Conservation (phyloP, 2,329 filamentous ascomycete genomes). For the Orbilia oligospora region DNA sequence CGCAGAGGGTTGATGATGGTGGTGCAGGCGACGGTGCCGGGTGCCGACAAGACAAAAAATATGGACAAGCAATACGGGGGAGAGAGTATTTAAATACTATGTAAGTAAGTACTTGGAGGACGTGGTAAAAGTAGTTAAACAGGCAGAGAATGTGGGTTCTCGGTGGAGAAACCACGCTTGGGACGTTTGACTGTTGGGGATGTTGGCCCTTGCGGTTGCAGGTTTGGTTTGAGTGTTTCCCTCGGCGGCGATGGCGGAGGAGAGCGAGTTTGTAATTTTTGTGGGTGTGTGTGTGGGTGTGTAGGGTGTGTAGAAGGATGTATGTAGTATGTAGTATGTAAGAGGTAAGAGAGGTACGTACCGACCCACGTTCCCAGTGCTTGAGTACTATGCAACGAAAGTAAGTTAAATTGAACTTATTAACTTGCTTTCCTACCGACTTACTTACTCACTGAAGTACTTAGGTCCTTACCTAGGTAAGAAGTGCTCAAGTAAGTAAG, state of each 20-base stretch:
- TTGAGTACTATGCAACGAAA: too few relatives aligned
- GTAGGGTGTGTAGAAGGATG: background rate
- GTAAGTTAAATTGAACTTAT: too few relatives aligned
- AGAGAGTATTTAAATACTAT: background rate
- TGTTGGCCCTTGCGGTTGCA: slow-evolving; percentile 1
- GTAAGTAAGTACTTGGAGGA: too few relatives aligned
- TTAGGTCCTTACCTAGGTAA: too few relatives aligned
- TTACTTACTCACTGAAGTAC: too few relatives aligned
- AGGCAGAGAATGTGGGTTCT: slow-evolving; percentile 9
- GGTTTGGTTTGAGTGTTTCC: slow-evolving; percentile 8
- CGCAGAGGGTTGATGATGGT: background rate
- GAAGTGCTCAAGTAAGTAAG: too few relatives aligned
- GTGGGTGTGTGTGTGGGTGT: too few relatives aligned
- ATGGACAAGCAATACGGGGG: background rate
- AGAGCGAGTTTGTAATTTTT: slow-evolving; percentile 18
- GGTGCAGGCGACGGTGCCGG: slow-evolving; percentile 1
- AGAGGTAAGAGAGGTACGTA: too few relatives aligned
- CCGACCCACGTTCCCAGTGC: too few relatives aligned
- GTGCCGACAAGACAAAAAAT: background rate
- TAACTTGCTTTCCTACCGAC: too few relatives aligned
- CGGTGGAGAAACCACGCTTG: slow-evolving; percentile 35
- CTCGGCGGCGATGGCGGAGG: slow-evolving; percentile 50
- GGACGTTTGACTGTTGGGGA: slow-evolving; percentile 2
- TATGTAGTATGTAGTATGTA: background rate
- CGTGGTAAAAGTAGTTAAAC: background rate